Evolutionary conservation across 1,284 basidiomycete species (phyloP), one percentile per base, ranked within the genome.

Genomic region (Trametes polyzona): DNA sequence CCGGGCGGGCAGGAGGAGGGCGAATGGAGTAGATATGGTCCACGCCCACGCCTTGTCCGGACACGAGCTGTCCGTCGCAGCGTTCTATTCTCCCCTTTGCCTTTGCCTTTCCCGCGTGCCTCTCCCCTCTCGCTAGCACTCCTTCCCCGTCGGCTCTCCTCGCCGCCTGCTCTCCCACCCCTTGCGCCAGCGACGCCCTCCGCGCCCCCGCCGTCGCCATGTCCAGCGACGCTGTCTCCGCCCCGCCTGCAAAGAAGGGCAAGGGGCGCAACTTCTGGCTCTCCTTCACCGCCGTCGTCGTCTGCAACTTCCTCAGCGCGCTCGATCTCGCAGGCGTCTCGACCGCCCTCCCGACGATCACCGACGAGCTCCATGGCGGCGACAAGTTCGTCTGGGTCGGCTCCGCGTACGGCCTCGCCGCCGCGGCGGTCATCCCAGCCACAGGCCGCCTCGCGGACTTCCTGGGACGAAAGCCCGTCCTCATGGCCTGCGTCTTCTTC

Each of bases 351-450:
- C 61, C 61, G 0, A 58, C 58, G 1, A 63, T 63, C 32, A 47
- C 49, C 11, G 24, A 57, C 21, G 56, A 57, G 2, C 48, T 63
- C 4, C 43, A 59, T 30, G 58, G 57, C 3, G 39, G 44, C 1
- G 29, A 54, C 33, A 42, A 63, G 33, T 74, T 73, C 59, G 58
- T 60, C n/a, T 76, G 73, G 76, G 70, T 76, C 12, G 74, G 71
- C 9, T 65, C 69, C 1, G 71, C 72, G 0, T 77, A 77, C 54
- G 61, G 74, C 10, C 69, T 77, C 9, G 57, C 71, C 1, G 61
- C 67, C 9, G 65, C 72, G 1, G 67, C 69, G 2, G 36, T 74
- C 26, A 64, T 74, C 12, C 74, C 74, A 0, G 51, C 69, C n/a
- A 60, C 55, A 26, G 70, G 68, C 3, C 62, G 61, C 2, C 65